Percentiles rank a stretch among this genome's conserved stretches.
Evolutionary conservation across 805 yeast species (phyloP).

Genomic region (Sporopachydermia lactativora): DNA sequence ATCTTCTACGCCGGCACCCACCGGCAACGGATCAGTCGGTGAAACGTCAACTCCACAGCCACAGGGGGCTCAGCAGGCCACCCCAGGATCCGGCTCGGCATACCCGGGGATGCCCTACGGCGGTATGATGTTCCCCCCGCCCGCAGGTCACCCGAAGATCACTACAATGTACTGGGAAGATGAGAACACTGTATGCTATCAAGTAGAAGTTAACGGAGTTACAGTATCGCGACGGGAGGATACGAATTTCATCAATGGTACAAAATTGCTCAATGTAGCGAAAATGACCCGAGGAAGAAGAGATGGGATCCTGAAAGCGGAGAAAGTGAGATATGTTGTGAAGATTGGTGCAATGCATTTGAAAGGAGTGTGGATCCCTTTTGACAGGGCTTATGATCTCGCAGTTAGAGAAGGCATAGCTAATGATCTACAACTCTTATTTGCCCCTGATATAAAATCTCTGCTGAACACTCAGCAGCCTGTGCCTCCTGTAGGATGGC

Average conservation of each 20-base stretch:
- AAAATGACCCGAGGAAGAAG: slow-evolving; percentile 81
- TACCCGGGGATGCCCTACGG: not conserved
- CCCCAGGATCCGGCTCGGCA: too few species aligned
- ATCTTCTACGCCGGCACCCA: too few species aligned
- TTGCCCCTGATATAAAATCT: slow-evolving; percentile 57
- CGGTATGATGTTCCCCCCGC: not conserved
- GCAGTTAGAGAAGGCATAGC: slow-evolving; percentile 69
- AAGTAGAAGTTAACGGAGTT: slow-evolving; percentile 71
- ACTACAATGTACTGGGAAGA: slow-evolving; percentile 57
- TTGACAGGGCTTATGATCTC: slow-evolving; percentile 67
- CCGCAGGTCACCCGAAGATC: not conserved
- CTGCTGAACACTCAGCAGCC: slow-evolving; percentile 10
- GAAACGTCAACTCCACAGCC: too few species aligned
- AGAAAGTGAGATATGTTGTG: slow-evolving; percentile 64
- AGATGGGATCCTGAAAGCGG: slow-evolving; percentile 71
- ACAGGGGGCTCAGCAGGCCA: too few species aligned
- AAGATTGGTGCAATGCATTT: slow-evolving; percentile 80
- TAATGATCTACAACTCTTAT: slow-evolving; percentile 50
- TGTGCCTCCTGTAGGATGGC: not conserved
- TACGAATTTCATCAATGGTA: slow-evolving; percentile 76
- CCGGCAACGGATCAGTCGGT: too few species aligned
- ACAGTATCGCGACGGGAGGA: slow-evolving; percentile 76
- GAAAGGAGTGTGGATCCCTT: slow-evolving; percentile 86
- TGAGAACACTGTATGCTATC: slow-evolving; percentile 72
- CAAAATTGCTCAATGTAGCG: slow-evolving; percentile 69